Evolutionary conservation across 345 rosid species (phyloP), one percentile per base, ranked within the genome.

Genomic region (Euclidium syriacum): DNA sequence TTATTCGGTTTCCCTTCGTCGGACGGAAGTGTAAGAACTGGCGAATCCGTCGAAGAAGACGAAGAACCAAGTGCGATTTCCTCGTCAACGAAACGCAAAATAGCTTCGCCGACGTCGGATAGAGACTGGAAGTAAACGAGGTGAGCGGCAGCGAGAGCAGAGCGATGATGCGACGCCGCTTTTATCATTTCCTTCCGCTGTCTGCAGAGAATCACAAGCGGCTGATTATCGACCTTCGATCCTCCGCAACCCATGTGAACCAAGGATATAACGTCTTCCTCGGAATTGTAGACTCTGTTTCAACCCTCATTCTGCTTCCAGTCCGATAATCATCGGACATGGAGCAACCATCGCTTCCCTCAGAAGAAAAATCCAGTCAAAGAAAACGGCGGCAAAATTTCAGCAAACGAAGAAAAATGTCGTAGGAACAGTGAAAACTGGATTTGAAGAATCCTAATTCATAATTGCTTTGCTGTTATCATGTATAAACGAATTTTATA

Each of bases 181-280:
- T 78, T 85, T 27, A 89, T 67, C 1, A 78, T 73, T n/a, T 89
- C 81, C 46, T 81, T 89, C 1, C 98, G 78, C 60, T 92, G 75
- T 27, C 84, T 77, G 51, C 98, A 92, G 61, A 85, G 91, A 10
- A 73, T 74, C 52, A 92, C 95, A 10, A 92, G 77, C 19, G 80
- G 80, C 44, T 80, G 76, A 44, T 89, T 78, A 57, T 89, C 98
- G 7, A 79, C 70, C 55, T 92, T 92, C 63, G 98, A 92, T 42
- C 78, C 91, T 72, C 91, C 94, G 52, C 98, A 92, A 76, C 98
- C 98, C 98, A 92, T 90, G 18, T 30, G 16, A 58, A 39, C 35
- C 15, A 38, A 24, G 8, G 24, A 39, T 24, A 23, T 50, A 14
- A 22, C 35, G 32, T 46, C 52, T 7, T 40, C 24, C 2, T 12